Evolutionary conservation across 139 green algal species (phyloP), one percentile per base, ranked within the genome.

Genomic region (Chlorella ohadii): DNA sequence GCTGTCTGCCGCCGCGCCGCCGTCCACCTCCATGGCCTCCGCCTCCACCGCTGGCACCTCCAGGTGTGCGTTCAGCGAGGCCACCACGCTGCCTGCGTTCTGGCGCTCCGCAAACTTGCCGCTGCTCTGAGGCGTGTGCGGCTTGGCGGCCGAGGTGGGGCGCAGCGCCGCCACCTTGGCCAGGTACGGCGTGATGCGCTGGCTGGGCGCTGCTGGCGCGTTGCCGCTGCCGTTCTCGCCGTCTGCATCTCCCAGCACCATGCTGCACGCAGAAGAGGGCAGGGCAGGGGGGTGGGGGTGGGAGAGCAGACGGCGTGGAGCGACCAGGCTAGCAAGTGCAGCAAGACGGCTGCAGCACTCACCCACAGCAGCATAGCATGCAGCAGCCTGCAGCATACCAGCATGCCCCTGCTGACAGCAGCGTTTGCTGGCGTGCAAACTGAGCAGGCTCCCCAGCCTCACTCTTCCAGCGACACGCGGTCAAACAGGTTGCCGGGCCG

Each of bases 151-250:
- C 1, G 51, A 31, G 12, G 41, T 41, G 31, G 61, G 63, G 1
- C 63, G 36, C 67, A 39, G 61, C 9, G 64, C 19, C 61, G 63
- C 74, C 27, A 66, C 31, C 25, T 78, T 80, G 16, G 59, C 64
- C 28, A 89, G 39, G 64, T 87, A 89, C 27, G 86, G 86, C 22
- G 72, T 87, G 73, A 89, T 89, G 22, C 72, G 61, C 47, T 85
- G 76, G 65, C 67, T 85, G 77, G 84, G 13, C 39, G 55, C 76
- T 61, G 68, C 34, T 12, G 55, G 38, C 3, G 55, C 36, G 57
- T 34, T 57, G 57, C n/a, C 39, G 34, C 31, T 57, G 74, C 31
- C 74, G 9, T 83, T 74, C 28, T 83, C 78, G 31, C 16, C 13
- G 20, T n/a, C 61, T 4, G 31, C 0, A 0, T 82, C 83, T 19